Conservation (phyloP, 2,329 filamentous ascomycete species). For the Elsinoe fawcettii region DNA sequence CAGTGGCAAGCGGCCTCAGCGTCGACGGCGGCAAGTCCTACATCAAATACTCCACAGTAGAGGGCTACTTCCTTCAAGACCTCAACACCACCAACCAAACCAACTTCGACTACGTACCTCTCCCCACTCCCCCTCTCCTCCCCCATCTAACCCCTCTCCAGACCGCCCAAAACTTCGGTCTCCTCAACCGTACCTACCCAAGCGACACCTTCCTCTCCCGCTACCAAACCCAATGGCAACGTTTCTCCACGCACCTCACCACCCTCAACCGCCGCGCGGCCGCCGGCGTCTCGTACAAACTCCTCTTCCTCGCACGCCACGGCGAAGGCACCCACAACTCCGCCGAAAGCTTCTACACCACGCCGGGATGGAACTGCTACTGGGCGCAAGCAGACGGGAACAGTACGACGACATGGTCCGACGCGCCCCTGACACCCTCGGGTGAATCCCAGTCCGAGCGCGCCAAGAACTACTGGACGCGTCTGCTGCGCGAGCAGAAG, state of each 20-base stretch:
- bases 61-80: slow-evolving; percentile 59
- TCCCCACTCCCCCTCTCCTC: background rate
- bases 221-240: slow-evolving; percentile 56
- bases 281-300: slow-evolving; percentile 55
- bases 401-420: slow-evolving; percentile 54
- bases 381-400: slow-evolving; percentile 60
- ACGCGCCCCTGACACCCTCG: slow-evolving; percentile 52
- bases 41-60: slow-evolving; percentile 53
- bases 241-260: slow-evolving; percentile 52
- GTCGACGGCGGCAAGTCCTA: slow-evolving; percentile 26
- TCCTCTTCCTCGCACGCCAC: slow-evolving; percentile 62
- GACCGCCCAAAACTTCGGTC: slow-evolving; percentile 56
- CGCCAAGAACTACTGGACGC: slow-evolving; percentile 53
- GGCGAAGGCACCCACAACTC: slow-evolving; percentile 60
- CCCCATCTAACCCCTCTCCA: slow-evolving; percentile 25
- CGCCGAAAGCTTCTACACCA: slow-evolving; percentile 60
- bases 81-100: slow-evolving; percentile 47
- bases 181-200: slow-evolving; percentile 55
- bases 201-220: slow-evolving; percentile 41
- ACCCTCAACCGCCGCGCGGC: slow-evolving; percentile 46
- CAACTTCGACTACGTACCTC: slow-evolving; percentile 56
- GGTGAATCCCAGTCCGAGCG: slow-evolving; percentile 52
- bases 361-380: slow-evolving; percentile 60
- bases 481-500: slow-evolving; percentile 44
- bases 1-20: slow-evolving; percentile 15